These are phyloP conservation scores for Diplodia sapinea DNA, from an alignment of 2,329 filamentous ascomycete species.

Conservation along the genomic window DNA sequence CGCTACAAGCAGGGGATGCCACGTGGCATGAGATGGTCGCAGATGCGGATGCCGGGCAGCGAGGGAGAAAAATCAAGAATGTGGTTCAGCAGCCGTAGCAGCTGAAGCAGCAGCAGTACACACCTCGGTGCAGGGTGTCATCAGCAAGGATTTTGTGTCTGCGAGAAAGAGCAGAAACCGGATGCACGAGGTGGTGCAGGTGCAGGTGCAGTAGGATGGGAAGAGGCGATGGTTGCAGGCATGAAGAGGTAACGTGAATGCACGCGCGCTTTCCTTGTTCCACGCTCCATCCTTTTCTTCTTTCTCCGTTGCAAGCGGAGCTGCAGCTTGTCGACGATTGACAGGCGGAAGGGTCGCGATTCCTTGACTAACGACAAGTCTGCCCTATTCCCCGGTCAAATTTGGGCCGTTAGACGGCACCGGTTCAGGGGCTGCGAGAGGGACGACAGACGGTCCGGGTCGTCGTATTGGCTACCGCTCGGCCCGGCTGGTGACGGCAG, in stretches of 20 bases:
- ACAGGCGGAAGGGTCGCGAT: neutral
- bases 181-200: neutral
- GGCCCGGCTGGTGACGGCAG: constrained; percentile 7
- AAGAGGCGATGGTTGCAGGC: neutral
- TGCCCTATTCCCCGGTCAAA: neutral
- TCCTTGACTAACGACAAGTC: neutral
- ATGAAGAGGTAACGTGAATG: neutral
- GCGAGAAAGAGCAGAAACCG: neutral
- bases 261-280: neutral
- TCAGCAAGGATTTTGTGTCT: neutral
- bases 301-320: neutral
- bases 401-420: neutral
- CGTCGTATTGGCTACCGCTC: constrained; percentile 16
- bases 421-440: constrained; percentile 1
- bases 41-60: neutral
- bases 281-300: neutral
- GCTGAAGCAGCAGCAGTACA: neutral
- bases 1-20: no score
- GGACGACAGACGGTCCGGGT: constrained; percentile 4
- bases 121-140: neutral
- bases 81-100: neutral
- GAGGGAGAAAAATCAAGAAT: neutral
- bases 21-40: neutral
- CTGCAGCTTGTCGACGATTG: neutral
- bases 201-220: neutral